Conservation (phyloP, 2,329 filamentous ascomycete species). For the Colletotrichum higginsianum region DNA sequence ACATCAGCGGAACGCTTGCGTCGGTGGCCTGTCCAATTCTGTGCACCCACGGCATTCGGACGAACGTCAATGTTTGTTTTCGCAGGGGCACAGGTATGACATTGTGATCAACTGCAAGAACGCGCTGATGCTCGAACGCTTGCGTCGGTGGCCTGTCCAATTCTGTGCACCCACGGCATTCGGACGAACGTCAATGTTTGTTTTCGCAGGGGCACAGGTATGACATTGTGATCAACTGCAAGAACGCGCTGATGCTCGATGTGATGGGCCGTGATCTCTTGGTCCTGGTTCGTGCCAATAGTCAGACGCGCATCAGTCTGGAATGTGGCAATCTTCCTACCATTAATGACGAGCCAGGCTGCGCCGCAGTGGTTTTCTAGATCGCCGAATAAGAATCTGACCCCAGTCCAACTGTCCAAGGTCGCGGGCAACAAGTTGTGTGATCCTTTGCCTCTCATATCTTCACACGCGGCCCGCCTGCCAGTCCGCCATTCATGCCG, state of each 20-base stretch:
- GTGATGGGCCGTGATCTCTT: background rate
- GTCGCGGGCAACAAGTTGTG: conserved; percentile 9
- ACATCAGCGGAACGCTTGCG: background rate
- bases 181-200: conserved; percentile 5
- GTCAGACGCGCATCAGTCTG: conserved; percentile 19
- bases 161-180: background rate
- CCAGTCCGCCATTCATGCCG: conserved; percentile 33
- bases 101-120: conserved; percentile 6
- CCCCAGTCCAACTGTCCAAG: background rate
- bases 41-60: too few species aligned
- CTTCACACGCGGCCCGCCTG: conserved; percentile 32
- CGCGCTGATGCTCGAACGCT: background rate
- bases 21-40: too few species aligned
- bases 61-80: conserved; percentile 9
- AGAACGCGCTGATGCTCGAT: background rate
- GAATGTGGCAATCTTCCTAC: conserved; percentile 11
- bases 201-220: conserved; percentile 17
- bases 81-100: conserved; percentile 16
- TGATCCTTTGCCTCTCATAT: conserved; percentile 4
- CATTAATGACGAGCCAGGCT: conserved; percentile 20
- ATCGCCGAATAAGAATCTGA: conserved; percentile 33
- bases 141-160: background rate
- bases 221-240: conserved; percentile 8
- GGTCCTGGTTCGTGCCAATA: background rate
- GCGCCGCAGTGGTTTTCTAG: background rate